Percentiles rank a stretch among this genome's conserved stretches.
Conservation (phyloP, 2,329 filamentous ascomycete genomes). For the Parastagonospora nodorum region DNA sequence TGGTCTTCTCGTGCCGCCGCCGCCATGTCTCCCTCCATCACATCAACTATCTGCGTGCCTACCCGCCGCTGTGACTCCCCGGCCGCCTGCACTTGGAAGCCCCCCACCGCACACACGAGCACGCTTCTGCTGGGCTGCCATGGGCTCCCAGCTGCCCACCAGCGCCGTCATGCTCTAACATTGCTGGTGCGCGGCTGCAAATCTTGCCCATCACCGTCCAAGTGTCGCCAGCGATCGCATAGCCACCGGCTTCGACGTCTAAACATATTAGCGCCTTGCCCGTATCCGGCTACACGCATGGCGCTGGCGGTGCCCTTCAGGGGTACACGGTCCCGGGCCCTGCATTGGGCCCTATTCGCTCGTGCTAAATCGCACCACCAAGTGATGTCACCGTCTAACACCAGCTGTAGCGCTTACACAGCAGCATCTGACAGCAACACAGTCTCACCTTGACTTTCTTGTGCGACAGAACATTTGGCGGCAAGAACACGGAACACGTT, state of each 20-base stretch:
- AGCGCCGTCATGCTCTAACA: background rate
- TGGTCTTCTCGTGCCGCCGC: too few species aligned
- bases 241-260: background rate
- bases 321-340: background rate
- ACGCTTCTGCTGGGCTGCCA: too few species aligned
- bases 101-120: too few species aligned
- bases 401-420: background rate
- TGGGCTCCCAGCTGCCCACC: background rate
- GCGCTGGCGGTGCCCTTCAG: background rate
- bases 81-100: too few species aligned
- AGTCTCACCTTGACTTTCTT: background rate
- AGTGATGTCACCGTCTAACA: conserved; percentile 16
- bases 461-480: background rate
- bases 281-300: background rate
- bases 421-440: background rate
- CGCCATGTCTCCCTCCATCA: too few species aligned
- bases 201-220: background rate
- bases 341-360: conserved; percentile 10
- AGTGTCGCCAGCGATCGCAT: background rate
- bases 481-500: too few species aligned
- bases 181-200: background rate
- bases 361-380: conserved; percentile 6
- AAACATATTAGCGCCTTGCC: conserved; percentile 3
- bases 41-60: too few species aligned
- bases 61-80: too few species aligned